Conservation (phyloP, 768 basidiomycete species). For the Boletus tomentosulus region DNA sequence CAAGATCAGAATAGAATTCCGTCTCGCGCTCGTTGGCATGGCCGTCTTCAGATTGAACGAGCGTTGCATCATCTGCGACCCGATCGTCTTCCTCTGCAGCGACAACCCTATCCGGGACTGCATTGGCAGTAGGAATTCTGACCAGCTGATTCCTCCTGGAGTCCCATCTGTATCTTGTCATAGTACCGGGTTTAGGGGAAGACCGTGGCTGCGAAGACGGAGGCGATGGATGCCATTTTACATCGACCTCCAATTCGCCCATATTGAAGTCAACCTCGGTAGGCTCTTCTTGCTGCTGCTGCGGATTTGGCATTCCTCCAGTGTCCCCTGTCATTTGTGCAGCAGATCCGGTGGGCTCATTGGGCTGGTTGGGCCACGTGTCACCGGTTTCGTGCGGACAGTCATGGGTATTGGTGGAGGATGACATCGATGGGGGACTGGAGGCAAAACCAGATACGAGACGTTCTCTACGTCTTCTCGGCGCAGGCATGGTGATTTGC, state of each 20-base stretch:
- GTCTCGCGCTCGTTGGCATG: not conserved
- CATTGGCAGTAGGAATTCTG: not conserved
- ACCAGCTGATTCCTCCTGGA: not conserved
- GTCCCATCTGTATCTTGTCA: slow-evolving; percentile 13
- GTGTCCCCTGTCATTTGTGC: not conserved
- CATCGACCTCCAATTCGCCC: not conserved
- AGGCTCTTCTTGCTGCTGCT: not conserved
- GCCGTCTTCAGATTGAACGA: slow-evolving; percentile 14
- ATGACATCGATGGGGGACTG: not conserved
- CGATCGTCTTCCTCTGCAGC: not conserved
- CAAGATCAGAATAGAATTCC: not conserved
- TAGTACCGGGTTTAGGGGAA: not conserved
- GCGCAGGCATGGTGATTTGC: not conserved
- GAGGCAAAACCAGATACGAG: not conserved
- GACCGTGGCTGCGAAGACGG: not conserved
- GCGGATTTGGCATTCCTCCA: too few relatives aligned
- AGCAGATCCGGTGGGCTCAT: not conserved
- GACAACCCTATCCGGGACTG: not conserved
- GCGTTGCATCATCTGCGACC: slow-evolving; percentile 13
- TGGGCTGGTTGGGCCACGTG: not conserved
- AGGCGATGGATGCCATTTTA: not conserved
- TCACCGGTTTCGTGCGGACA: not conserved
- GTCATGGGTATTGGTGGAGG: not conserved
- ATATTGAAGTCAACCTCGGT: not conserved
- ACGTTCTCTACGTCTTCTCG: not conserved